Percentiles rank a stretch among this genome's conserved stretches.
phyloP scores from a whole-genome alignment of 1,284 basidiomycete genomes.

The Trametes polyzona region DNA sequence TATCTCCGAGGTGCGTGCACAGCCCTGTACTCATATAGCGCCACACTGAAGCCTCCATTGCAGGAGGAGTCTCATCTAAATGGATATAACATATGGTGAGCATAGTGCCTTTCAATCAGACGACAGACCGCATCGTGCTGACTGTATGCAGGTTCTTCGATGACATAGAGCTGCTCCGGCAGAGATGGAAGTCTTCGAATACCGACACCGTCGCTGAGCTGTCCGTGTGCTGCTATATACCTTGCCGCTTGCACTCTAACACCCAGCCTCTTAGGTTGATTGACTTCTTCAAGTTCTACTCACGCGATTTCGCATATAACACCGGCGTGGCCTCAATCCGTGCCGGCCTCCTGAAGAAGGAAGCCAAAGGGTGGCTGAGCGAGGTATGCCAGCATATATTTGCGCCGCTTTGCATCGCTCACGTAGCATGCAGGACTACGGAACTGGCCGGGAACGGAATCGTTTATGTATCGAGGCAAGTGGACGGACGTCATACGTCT shows the following conservation, averaged over 20 bases:
- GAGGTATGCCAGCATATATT: conserved; percentile 57
- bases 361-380: conserved; percentile 91
- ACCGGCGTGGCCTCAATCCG: conserved; percentile 91
- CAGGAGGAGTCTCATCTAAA: conserved; percentile 88
- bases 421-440: conserved; percentile 49
- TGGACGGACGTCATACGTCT: background rate
- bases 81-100: conserved; percentile 82
- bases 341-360: conserved; percentile 88
- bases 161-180: conserved; percentile 90
- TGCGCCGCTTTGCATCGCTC: background rate
- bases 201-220: conserved; percentile 93
- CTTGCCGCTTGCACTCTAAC: background rate
- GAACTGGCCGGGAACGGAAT: conserved; percentile 84
- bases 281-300: conserved; percentile 98
- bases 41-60: conserved; percentile 18
- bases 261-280: conserved; percentile 64
- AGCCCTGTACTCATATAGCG: conserved; percentile 11
- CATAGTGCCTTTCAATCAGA: background rate
- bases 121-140: conserved; percentile 3
- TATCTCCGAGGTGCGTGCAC: conserved; percentile 61
- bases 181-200: conserved; percentile 94
- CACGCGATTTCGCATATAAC: conserved; percentile 92
- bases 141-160: conserved; percentile 83
- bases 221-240: conserved; percentile 47
- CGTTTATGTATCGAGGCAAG: conserved; percentile 90